Evolutionary conservation across 1,284 basidiomycete species (phyloP).

Genomic region (Neolentinus lepideus): DNA sequence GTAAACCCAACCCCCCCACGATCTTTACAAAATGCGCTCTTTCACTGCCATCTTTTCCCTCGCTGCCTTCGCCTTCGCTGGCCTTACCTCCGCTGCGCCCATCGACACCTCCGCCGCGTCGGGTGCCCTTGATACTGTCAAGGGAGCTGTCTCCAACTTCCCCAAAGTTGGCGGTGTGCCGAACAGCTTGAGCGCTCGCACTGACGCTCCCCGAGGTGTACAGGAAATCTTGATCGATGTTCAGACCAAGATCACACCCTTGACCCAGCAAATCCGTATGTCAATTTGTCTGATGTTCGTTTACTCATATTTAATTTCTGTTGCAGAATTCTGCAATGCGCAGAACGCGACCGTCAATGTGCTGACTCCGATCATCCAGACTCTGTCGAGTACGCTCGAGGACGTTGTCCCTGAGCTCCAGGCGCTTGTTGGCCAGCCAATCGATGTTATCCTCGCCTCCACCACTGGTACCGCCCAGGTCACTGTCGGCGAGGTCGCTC

Average conservation of each 20-base stretch:
- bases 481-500: constrained; percentile 22
- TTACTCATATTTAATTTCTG: constrained; percentile 4
- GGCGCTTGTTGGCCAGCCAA: constrained; percentile 24
- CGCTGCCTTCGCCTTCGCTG: constrained; percentile 29
- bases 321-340: constrained; percentile 21
- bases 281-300: not conserved
- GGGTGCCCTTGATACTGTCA: not conserved
- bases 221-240: constrained; percentile 17
- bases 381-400: constrained; percentile 24
- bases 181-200: constrained; percentile 6
- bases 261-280: constrained; percentile 24
- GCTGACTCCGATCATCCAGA: constrained; percentile 19
- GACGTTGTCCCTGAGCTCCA: constrained; percentile 24
- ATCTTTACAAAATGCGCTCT: constrained; percentile 40
- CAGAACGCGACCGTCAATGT: constrained; percentile 23
- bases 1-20: constrained; percentile 21
- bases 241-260: constrained; percentile 16
- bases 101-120: constrained; percentile 8
- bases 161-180: constrained; percentile 8
- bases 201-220: constrained; percentile 12
- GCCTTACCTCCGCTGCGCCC: constrained; percentile 19
- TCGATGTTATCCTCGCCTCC: constrained; percentile 23
- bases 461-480: constrained; percentile 20
- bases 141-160: constrained; percentile 5
- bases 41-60: constrained; percentile 31